Base-by-base conservation (phyloP, 164 flowering plant species). In the Magnolia changhungtana region DNA sequence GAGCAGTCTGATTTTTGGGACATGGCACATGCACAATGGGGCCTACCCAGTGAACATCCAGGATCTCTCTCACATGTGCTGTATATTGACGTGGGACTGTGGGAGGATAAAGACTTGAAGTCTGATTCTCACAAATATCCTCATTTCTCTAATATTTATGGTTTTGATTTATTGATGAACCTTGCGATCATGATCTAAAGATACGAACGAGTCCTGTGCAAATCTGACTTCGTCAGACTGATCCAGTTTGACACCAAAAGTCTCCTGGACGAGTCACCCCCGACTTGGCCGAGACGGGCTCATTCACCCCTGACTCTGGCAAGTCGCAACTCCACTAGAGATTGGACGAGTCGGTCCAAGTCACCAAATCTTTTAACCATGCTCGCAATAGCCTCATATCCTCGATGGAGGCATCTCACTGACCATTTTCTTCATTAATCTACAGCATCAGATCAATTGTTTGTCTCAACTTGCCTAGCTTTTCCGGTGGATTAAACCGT, bases 381-480 rank as follows among this genome's bases (percentile, higher is more conserved):
- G 45, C 4, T 37, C 45, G 7, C 45, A 37, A 37, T 37, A 37
- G n/a, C n/a, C n/a, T n/a, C n/a, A n/a, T n/a, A 37, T 37, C 45
- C 45, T 3, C 7, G 0, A 37, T 37, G 45, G 45, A 37, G 45
- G 45, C 45, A 37, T 23, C 29, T 29, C 24, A 65, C 29, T 65
- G 68, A 65, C 31, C 13, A 13, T 63, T 20, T 29, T 13, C n/a
- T 23, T 59, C 21, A 45, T 16, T 55, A 63, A 31, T 72, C 10
- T 88, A 50, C 95, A 95, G 98, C 78, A 91, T 95, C 81, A 83
- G 97, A 82, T 95, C 98, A 6, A 90, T 95, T 55, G 82, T 92
- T 31, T 92, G 97, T 84, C 90, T 95, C 55, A 95, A 95, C 82
- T 83, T 92, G 82, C 96, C 97, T n/a, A 95, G 97, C 82, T 95